Evolutionary conservation across 345 rosid genomes (phyloP), one percentile per base, ranked within the genome.

Genomic region (Streptanthus diversifolius): DNA sequence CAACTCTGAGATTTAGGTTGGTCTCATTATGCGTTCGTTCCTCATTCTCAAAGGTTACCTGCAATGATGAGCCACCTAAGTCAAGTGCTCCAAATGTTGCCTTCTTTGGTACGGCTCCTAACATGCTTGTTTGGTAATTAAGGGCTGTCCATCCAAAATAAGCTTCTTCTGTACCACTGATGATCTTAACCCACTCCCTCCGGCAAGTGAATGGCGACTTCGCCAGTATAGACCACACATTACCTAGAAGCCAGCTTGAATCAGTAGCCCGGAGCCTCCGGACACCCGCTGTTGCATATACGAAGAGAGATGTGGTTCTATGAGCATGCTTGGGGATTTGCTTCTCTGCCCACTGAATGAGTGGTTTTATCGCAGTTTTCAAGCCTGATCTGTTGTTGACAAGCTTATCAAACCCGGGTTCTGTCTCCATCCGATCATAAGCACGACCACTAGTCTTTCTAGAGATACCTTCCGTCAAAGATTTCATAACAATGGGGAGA

Each of bases 51-150:
- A 95, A 95, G 21, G 99, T 95, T 62, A 95, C 96, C 82, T 95
- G 99, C 80, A 95, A 80, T n/a, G 99, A 95, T 10, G 98, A 95
- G 30, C 99, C 99, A 52, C 99, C 99, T 78, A 95, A 79, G 80
- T 95, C 99, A 68, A 95, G 98, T 37, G 99, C 87, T 70, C 99
- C 99, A 81, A 88, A 95, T 60, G 97, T 95, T 41, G 82, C 82
- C 74, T 82, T 90, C 72, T 86, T 90, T 13, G 90, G 96, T 41
- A 52, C 33, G 19, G 83, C 79, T 72, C 96, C 96, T 63, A 95
- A 82, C 80, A 81, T 83, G 68, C 83, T 77, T 2, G 83, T 86
- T 63, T 70, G 89, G 75, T 95, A 91, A 73, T 95, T 95, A 62
- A 95, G 90, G 59, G 99, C 96, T 2, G 90, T 87, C 99, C 99